Base-by-base conservation (phyloP, 345 rosid genomes). In the Citrus reticulata region DNA sequence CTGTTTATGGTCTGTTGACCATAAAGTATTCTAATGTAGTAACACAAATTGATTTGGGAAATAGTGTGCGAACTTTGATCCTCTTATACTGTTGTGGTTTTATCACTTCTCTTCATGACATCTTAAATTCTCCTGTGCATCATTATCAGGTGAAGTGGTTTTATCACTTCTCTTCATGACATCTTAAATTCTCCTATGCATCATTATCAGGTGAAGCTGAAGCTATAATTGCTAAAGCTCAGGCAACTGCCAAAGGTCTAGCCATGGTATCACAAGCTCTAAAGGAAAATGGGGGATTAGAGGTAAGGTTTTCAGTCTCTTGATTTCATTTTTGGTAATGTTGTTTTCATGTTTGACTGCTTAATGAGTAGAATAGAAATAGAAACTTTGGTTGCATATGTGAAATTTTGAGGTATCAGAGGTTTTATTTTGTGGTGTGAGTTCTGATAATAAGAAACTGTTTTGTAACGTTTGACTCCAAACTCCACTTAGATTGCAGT, bases 141-240 rank as follows among this genome's bases (percentile, higher is more conserved):
- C 35, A 73, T 68, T 70, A 76, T 85, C 87, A 95, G 98, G 99
- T 87, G 99, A 93, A 73, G 99, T 30, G 30, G 30, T 30, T 30
- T 30, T 30, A 32, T 32, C 19, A 17, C 30, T 67, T 73, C 57
- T 68, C 65, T 35, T 20, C 73, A 32, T 34, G 11, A 20, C 19
- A 5, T 54, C 71, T 20, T 61, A 29, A 61, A 62, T 37, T 79
- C n/a, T 59, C 35, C 55, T 51, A 8, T 78, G 42, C 67, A 32
- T 70, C 35, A 73, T 68, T 70, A 76, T 85, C 87, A 95, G 98
- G 99, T 87, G 99, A 93, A 73, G 99, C 97, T 13, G 91, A 91
- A 83, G 98, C 99, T 66, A 93, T 96, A 73, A 78, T 91, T 82
- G 97, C 95, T 81, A 91, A 75, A 87, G 95, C 98, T 61, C 85